These are phyloP conservation scores for Boletus edulis DNA, from an alignment of 768 basidiomycete genomes.

Conservation along the genomic window DNA sequence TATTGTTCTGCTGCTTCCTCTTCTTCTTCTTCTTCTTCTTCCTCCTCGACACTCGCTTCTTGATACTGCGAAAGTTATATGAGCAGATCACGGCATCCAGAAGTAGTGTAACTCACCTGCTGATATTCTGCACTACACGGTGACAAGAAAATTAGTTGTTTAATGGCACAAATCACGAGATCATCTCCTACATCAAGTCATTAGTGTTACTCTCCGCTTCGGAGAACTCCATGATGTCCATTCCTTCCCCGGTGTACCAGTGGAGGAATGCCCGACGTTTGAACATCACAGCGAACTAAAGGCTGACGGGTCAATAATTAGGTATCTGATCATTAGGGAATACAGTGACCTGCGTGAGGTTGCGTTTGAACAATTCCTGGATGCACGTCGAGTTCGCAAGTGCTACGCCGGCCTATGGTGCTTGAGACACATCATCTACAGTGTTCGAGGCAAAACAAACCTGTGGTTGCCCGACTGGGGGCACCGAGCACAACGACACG, in stretches of 20 bases:
- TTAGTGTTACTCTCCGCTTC: conserved; percentile 83
- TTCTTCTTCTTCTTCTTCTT: conserved; percentile 37
- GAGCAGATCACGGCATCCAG: background rate
- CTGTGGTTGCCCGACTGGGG: conserved; percentile 76
- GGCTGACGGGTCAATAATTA: background rate
- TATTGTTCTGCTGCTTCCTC: conserved; percentile 31
- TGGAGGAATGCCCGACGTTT: conserved; percentile 85
- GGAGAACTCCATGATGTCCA: conserved; percentile 81
- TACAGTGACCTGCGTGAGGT: conserved; percentile 50
- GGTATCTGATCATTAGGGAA: background rate
- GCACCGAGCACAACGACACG: conserved; percentile 77
- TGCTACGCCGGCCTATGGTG: conserved; percentile 58
- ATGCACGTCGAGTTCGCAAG: conserved; percentile 80
- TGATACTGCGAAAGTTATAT: conserved; percentile 45
- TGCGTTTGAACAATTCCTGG: conserved; percentile 83
- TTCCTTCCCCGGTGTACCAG: conserved; percentile 90
- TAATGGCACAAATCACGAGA: background rate
- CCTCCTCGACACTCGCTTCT: conserved; percentile 49
- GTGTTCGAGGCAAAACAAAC: conserved; percentile 33
- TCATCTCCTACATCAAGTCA: conserved; percentile 71
- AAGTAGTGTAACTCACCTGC: conserved; percentile 46
- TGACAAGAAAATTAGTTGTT: conserved; percentile 6
- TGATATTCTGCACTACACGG: conserved; percentile 80
- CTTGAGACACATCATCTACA: conserved; percentile 8
- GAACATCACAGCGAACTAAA: conserved; percentile 76